Base-by-base conservation (phyloP, 1,284 basidiomycete species). In the Apiotrichum gracile region DNA sequence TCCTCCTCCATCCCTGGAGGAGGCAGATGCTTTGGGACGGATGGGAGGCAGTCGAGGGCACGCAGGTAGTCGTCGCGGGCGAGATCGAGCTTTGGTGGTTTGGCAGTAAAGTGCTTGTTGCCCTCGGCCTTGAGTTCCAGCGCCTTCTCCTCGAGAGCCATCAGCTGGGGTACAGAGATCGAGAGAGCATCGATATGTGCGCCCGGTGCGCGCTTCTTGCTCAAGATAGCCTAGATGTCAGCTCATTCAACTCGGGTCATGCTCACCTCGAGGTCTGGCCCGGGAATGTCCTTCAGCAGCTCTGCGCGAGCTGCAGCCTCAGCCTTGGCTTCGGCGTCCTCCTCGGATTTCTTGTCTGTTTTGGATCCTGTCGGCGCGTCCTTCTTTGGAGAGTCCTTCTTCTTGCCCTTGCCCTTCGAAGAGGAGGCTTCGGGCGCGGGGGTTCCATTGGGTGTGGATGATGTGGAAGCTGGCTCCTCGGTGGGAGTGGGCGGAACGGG, bases 91-190 rank as follows among this genome's bases (percentile, higher is more conserved):
- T 48, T 54, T 19, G 57, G 49, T 19, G 70, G 66, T 37, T 60
- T 63, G 9, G 60, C 27, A 0, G 63, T 67, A 50, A 69, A 75
- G 16, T 52, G 49, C 4, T 54, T 49, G 62, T 75, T 75, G 13
- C 72, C 73, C 14, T 58, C 49, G 2, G 39, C 25, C 47, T 75
- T 75, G 50, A 64, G 54, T 3, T 49, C 50, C 1, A 46, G 47
- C 5, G 70, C 66, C 51, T 60, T 56, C 6, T 53, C 43, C 13
- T 69, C 52, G n/a, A 65, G 58, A 19, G 52, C 47, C 65, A 69
- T 48, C 6, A 46, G 53, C 26, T 45, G 43, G 12, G 43, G 43
- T 7, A 45, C 43, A 19, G 43, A 45, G n/a, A 45, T 29, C 7
- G 29, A 22, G 8, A 21, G 1, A 1, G 43, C 29, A 21, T 45